Base-by-base conservation (phyloP, 2,329 filamentous ascomycete genomes). In the Colletotrichum horii region DNA sequence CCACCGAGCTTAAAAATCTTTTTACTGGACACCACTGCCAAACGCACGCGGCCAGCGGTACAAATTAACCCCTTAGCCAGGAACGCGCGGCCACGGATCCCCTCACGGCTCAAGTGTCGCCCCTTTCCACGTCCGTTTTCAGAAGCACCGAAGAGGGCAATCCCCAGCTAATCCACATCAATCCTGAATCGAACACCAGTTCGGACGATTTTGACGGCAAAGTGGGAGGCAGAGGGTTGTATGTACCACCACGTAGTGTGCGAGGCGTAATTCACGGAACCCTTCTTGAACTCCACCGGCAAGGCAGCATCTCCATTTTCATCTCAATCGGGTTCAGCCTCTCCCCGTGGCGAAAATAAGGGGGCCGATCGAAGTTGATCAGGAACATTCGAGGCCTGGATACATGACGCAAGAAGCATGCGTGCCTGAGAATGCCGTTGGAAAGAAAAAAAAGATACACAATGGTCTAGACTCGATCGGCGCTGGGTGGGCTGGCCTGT, bases 341-440 rank as follows among this genome's bases (percentile, higher is more conserved):
- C 43, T 28, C 15, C 19, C 19, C 36, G 68, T 72, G 72, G 72
- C 62, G 38, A 71, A 56, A 71, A 22, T 24, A 32, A 26, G n/a
- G 30, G 22, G 52, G 61, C 14, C 36, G 28, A 62, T 52, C 55
- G 48, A 43, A 28, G 61, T 32, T 62, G 55, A 72, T 56, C 61
- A 75, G 62, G 68, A 62, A 36, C 19, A 32, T 75, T 75, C 68
- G 72, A 71, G 68, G 72, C 26, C n/a, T 7, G 6, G 15, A 56
- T 71, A 60, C 28, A 75, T 67, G 68, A 71, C 68, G 72, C 72
- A 66, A 65, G 52, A 48, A 66, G 67, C 69, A 62, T 68, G 43
- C 28, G 64, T 68, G 73, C 64, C 43, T 75, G 56, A 67, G 61
- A 71, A 62, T 9, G 30, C 30, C n/a, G 48, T 8, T 6, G 30